These are phyloP conservation scores for Boletellus sp. DNA, from an alignment of 768 basidiomycete species.

Conservation along the genomic window DNA sequence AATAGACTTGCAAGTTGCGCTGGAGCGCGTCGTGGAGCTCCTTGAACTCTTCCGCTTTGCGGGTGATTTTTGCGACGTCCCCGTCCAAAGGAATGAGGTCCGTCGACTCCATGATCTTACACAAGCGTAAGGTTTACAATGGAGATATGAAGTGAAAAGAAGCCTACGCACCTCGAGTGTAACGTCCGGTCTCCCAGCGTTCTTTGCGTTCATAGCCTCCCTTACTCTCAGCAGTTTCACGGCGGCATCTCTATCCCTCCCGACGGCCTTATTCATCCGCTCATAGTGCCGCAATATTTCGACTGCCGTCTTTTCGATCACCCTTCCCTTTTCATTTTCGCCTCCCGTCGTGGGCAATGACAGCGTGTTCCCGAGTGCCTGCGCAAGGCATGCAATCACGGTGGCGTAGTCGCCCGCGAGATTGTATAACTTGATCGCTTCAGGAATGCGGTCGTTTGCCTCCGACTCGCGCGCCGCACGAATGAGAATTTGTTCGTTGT, in stretches of 20 bases:
- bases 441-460: slow-evolving; percentile 78
- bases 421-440: slow-evolving; percentile 95
- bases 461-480: slow-evolving; percentile 80
- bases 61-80: slow-evolving; percentile 81
- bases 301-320: slow-evolving; percentile 68
- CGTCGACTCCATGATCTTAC: slow-evolving; percentile 80
- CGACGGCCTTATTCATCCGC: slow-evolving; percentile 67
- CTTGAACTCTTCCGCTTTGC: slow-evolving; percentile 85
- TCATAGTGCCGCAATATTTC: slow-evolving; percentile 82
- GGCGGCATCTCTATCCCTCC: slow-evolving; percentile 70
- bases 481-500: slow-evolving; percentile 78
- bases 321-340: slow-evolving; percentile 56
- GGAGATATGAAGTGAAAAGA: not conserved
- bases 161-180: slow-evolving; percentile 69
- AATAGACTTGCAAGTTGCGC: slow-evolving; percentile 83
- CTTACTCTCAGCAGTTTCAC: slow-evolving; percentile 74
- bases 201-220: slow-evolving; percentile 76
- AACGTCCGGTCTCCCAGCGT: slow-evolving; percentile 64
- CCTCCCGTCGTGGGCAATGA: slow-evolving; percentile 52
- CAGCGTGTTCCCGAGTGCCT: slow-evolving; percentile 81
- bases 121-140: not conserved
- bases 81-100: slow-evolving; percentile 83
- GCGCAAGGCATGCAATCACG: slow-evolving; percentile 83
- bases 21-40: slow-evolving; percentile 83
- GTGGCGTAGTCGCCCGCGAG: slow-evolving; percentile 87